Conservation (phyloP, 768 basidiomycete genomes). For the Podaxis carcinomalis region DNA sequence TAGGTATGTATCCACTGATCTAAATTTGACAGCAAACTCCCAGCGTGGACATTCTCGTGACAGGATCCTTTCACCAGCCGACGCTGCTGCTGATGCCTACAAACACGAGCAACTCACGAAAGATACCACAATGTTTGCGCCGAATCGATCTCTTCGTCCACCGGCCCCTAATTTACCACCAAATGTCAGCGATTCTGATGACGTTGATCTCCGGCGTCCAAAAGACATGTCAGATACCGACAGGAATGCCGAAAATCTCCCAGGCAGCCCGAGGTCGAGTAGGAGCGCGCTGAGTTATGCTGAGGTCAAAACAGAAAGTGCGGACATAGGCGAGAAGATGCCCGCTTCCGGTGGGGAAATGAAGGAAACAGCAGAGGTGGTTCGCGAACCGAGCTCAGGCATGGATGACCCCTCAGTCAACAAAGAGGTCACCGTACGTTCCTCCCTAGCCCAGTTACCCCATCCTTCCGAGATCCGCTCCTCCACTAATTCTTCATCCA, state of each 20-base stretch:
- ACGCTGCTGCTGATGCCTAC: conserved; percentile 6
- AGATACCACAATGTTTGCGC: neutral
- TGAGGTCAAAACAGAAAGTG: neutral
- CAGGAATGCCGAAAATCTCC: neutral
- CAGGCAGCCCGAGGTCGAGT: neutral
- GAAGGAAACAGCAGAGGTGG: too few relatives aligned
- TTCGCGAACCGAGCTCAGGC: neutral
- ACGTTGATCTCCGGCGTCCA: neutral
- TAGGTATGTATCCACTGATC: neutral
- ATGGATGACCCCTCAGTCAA: neutral
- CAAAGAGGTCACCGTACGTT: neutral
- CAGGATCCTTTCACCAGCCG: conserved; percentile 3
- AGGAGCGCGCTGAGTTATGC: conserved; percentile 1
- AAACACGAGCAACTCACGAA: conserved; percentile 1
- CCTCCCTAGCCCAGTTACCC: neutral
- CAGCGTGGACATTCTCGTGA: neutral
- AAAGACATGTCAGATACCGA: neutral
- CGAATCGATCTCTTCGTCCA: neutral
- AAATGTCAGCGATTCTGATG: neutral
- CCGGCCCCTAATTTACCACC: neutral
- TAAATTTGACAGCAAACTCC: neutral
- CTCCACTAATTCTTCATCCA: neutral
- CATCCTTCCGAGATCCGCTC: neutral
- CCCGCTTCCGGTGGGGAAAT: neutral
- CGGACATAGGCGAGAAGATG: neutral